Evolutionary conservation across 306 rosid species (phyloP).

Genomic region (Quercus engelmannii): DNA sequence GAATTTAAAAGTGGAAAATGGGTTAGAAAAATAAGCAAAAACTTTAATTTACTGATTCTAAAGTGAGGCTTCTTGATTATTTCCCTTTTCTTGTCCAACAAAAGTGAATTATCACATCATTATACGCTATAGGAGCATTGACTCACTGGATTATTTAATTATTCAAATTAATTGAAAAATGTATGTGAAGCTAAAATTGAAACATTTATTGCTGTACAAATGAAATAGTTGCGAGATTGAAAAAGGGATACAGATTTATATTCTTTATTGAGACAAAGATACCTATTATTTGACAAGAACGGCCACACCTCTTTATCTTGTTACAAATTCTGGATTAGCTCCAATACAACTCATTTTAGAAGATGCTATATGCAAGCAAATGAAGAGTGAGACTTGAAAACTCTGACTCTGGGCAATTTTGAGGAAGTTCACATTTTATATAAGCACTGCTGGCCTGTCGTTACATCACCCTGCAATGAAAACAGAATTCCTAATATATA

Average conservation of each 20-base stretch:
- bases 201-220: neutral
- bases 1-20: neutral
- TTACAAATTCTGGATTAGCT: neutral
- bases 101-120: too few species aligned
- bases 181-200: neutral
- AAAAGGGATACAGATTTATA: neutral
- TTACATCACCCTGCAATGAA: slow-evolving; percentile 64
- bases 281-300: neutral
- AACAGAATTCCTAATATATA: neutral
- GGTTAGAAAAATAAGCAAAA: neutral
- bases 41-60: neutral
- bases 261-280: neutral
- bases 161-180: neutral
- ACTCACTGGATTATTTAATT: neutral
- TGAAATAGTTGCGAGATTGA: neutral
- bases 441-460: slow-evolving; percentile 45
- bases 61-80: too few species aligned
- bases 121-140: neutral
- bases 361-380: neutral
- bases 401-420: neutral
- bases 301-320: too few species aligned
- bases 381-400: neutral
- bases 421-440: slow-evolving; percentile 42
- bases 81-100: too few species aligned
- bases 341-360: neutral